A percentile compares a stretch with the other conserved stretches of the same genome.
Conservation (phyloP, 1,284 basidiomycete species). For the Neolentinus lepideus region DNA sequence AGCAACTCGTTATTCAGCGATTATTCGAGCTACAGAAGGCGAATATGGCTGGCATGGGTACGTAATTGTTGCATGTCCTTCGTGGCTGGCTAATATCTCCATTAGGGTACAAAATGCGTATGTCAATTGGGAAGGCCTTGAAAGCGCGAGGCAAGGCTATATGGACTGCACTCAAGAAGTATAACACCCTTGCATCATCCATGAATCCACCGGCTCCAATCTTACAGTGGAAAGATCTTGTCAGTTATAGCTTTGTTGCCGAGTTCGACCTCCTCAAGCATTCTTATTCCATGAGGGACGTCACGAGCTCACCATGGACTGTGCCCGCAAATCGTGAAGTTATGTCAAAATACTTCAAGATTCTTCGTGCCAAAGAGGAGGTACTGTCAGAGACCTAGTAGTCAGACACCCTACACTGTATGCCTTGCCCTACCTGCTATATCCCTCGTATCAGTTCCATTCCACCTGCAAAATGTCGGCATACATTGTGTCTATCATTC, state of each 20-base stretch:
- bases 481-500: no score
- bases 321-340: slow-evolving; percentile 12
- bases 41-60: slow-evolving; percentile 16
- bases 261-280: slow-evolving; percentile 17
- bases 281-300: slow-evolving; percentile 10
- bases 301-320: slow-evolving; percentile 12
- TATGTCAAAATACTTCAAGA: slow-evolving; percentile 13
- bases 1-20: slow-evolving; percentile 15
- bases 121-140: slow-evolving; percentile 14
- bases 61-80: background rate
- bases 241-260: slow-evolving; percentile 12
- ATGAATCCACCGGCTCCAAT: slow-evolving; percentile 9
- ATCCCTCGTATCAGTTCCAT: no score
- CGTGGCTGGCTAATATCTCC: background rate
- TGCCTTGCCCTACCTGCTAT: no score
- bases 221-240: slow-evolving; percentile 13
- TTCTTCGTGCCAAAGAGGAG: slow-evolving; percentile 13
- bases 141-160: slow-evolving; percentile 13
- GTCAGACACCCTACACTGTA: slow-evolving; percentile 13
- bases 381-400: slow-evolving; percentile 10
- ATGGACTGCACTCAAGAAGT: slow-evolving; percentile 12
- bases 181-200: slow-evolving; percentile 13
- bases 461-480: no score
- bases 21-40: slow-evolving; percentile 20
- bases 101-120: slow-evolving; percentile 19